phyloP scores from a whole-genome alignment of 371 early-diverging fungal species.

The Mucor velutinosus region DNA sequence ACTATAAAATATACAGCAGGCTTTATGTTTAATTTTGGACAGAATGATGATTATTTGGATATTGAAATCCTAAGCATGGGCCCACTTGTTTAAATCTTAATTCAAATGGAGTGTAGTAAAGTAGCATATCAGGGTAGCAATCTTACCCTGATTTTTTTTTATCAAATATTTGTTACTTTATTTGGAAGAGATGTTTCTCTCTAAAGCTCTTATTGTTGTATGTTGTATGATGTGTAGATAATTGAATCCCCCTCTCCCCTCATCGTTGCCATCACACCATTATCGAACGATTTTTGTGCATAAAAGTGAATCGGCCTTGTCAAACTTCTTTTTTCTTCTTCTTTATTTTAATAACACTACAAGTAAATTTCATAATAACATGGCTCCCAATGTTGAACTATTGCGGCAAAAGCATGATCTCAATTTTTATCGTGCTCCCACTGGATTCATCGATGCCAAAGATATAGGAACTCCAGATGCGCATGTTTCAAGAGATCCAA shows the following conservation, averaged over 20 bases:
- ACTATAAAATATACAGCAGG: neutral
- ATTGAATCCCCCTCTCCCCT: neutral
- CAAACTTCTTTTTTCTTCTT: neutral
- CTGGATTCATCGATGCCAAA: conserved; percentile 21
- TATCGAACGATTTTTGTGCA: neutral
- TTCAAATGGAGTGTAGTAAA: neutral
- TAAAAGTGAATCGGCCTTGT: neutral
- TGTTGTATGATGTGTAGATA: neutral
- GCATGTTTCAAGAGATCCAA: conserved; percentile 48
- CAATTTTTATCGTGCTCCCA: neutral
- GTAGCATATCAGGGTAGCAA: neutral
- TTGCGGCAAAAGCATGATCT: neutral
- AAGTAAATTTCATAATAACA: neutral
- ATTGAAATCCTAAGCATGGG: neutral
- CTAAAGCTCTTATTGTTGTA: neutral
- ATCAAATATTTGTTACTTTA: conserved; percentile 1
- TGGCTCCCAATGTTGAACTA: conserved; percentile 12
- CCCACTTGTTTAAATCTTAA: neutral
- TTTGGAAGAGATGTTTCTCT: neutral
- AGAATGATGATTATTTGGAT: neutral
- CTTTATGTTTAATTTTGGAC: neutral
- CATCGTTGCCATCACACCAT: neutral
- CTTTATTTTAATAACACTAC: neutral
- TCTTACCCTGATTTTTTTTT: neutral
- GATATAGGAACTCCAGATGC: conserved; percentile 54